These are phyloP conservation scores for Hibiscus syriacus DNA, from an alignment of 345 rosid genomes.

Conservation along the genomic window DNA sequence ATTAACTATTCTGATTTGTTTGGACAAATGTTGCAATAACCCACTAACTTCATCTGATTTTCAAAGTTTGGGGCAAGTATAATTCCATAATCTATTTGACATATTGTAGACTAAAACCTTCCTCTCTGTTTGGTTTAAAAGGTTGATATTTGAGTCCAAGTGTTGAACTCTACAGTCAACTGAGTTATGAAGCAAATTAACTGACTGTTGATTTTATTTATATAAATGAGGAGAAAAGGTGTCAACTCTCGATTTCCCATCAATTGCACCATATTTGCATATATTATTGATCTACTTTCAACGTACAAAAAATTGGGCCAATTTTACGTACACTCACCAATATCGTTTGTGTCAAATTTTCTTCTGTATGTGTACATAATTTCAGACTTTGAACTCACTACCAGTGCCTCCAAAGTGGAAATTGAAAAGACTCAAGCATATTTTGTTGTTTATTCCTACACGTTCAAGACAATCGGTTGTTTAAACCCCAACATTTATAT, in stretches of 20 bases:
- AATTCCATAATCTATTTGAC: conserved; percentile 22
- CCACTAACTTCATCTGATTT: conserved; percentile 8
- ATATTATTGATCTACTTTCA: not conserved
- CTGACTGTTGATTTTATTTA: no score
- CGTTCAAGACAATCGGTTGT: conserved; percentile 30
- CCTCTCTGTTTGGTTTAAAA: not conserved
- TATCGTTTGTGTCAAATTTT: not conserved
- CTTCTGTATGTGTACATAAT: no score
- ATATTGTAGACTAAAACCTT: not conserved
- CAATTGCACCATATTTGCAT: not conserved
- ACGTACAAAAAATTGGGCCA: not conserved
- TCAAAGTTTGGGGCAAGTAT: conserved; percentile 22
- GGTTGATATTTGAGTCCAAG: not conserved
- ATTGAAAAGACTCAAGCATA: not conserved
- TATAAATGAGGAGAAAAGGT: no score
- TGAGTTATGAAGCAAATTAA: not conserved
- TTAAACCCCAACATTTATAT: conserved; percentile 25
- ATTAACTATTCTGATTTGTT: not conserved
- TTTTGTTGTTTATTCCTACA: not conserved
- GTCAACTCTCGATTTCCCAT: not conserved
- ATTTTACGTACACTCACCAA: not conserved
- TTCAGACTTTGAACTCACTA: conserved; percentile 1
- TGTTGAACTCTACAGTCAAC: not conserved
- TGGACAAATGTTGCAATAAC: not conserved
- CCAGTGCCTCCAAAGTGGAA: conserved; percentile 16